Percentiles rank a stretch among this genome's conserved stretches.
phyloP scores from a whole-genome alignment of 106 monocot genomes.

The Allium cepa region DNA sequence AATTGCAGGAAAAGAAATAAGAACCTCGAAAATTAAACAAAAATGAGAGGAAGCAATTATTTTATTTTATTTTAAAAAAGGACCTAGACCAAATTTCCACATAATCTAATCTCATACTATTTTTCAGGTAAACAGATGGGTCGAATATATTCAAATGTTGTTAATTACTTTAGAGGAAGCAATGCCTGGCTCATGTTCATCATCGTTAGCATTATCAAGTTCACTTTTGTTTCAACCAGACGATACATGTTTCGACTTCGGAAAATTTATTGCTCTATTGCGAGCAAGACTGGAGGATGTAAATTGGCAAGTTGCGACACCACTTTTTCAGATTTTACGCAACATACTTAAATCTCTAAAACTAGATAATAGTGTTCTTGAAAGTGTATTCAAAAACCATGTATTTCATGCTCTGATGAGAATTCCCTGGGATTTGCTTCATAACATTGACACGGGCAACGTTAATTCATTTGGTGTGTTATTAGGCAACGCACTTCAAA shows the following conservation, averaged over 20 bases:
- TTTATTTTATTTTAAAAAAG: too few relatives aligned
- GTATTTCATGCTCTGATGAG: conserved; percentile 31
- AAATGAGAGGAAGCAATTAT: too few relatives aligned
- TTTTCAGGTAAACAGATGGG: conserved; percentile 36
- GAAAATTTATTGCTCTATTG: conserved; percentile 23
- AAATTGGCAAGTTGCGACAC: conserved; percentile 17
- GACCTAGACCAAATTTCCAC: neutral
- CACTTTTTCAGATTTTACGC: conserved; percentile 39
- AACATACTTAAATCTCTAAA: conserved; percentile 52
- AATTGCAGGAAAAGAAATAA: too few relatives aligned
- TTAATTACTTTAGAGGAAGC: conserved; percentile 31
- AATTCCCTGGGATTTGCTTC: conserved; percentile 42
- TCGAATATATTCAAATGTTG: conserved; percentile 36
- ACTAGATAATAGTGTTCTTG: conserved; percentile 24
- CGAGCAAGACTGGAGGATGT: conserved; percentile 15
- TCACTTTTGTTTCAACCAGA: conserved; percentile 3
- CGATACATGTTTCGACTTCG: conserved; percentile 14
- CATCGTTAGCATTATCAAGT: conserved; percentile 2
- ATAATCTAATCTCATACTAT: neutral
- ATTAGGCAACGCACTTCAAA: conserved; percentile 34
- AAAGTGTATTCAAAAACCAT: conserved; percentile 25
- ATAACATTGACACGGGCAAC: conserved; percentile 3
- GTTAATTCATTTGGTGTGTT: conserved; percentile 20
- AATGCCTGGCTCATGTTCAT: conserved; percentile 16
- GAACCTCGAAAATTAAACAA: too few relatives aligned